Conservation (phyloP, 495 filamentous ascomycete species). For the Penicillium nucicola region DNA sequence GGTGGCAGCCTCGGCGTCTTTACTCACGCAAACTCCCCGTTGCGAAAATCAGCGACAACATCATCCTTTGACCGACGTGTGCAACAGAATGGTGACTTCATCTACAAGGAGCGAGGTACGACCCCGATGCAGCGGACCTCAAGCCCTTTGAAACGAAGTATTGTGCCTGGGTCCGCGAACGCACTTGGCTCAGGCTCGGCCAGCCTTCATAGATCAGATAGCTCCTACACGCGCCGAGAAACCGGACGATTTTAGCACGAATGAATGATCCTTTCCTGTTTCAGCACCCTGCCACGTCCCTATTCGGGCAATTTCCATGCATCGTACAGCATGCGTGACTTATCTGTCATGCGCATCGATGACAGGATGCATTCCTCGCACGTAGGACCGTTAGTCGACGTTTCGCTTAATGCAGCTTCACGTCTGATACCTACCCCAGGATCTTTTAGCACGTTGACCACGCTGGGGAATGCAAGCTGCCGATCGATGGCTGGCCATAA, state of each 20-base stretch:
- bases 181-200: slow-evolving; percentile 22
- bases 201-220: slow-evolving; percentile 24
- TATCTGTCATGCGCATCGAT: not conserved
- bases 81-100: slow-evolving; percentile 34
- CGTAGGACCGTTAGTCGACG: not conserved
- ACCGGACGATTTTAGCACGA: slow-evolving; percentile 35
- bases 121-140: slow-evolving; percentile 36
- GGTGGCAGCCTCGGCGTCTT: slow-evolving; percentile 81
- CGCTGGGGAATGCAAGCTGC: slow-evolving; percentile 13
- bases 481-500: not conserved
- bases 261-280: slow-evolving; percentile 6
- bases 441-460: slow-evolving; percentile 8
- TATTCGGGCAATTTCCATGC: not conserved
- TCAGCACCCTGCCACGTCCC: not conserved
- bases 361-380: not conserved
- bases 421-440: not conserved
- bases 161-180: slow-evolving; percentile 30
- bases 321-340: slow-evolving; percentile 1
- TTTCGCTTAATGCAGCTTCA: slow-evolving; percentile 4
- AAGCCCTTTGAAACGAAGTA: slow-evolving; percentile 43
- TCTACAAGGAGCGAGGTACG: slow-evolving; percentile 38
- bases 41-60: slow-evolving; percentile 60
- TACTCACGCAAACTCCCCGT: slow-evolving; percentile 75
- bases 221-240: slow-evolving; percentile 30
- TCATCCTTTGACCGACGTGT: slow-evolving; percentile 40